Evolutionary conservation across 1,284 basidiomycete genomes (phyloP), one percentile per base, ranked within the genome.

Genomic region (Agaricales sp.): DNA sequence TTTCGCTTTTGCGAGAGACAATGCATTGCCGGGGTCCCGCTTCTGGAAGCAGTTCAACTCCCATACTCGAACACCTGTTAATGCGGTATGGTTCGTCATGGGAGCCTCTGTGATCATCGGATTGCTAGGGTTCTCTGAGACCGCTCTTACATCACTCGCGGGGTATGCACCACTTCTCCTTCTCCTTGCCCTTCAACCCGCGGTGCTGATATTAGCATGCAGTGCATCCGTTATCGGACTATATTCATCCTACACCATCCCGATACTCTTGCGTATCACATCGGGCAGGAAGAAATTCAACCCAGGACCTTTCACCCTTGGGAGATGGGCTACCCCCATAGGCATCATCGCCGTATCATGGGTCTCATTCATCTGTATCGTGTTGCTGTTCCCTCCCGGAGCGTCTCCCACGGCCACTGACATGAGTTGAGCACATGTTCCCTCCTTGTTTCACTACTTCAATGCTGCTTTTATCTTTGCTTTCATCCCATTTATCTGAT

Each of bases 11-110:
- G 79, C 82, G 19, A 68, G 83, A 26, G 84, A 87, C 54, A 76
- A 82, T 52, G 84, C 82, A 3, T 70, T 87, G 3, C 84, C 84
- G 2, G 80, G 81, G 6, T 85, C 83, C 18, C 69, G 71, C 12
- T 80, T 70, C 68, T 81, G 79, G 80, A 82, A 82, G 56, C 64
- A 62, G 49, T 71, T 86, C 46, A 81, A 81, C 54, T 57, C 48
- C 4, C 57, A 60, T 51, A 83, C 80, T 4, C 73, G 76, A 54
- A 86, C 83, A 1, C 82, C 83, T 0, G 81, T 86, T 13, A 77
- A 83, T 54, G 82, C 82, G 1, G 82, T 82, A 3, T 86, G 83
- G 82, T 68, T 85, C 38, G 82, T 84, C n/a, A 80, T 85, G 63
- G 61, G 65, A 23, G 58, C 66, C 22, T 64, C 82, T 2, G 78